Conservation (phyloP, 2,329 filamentous ascomycete genomes). For the Bertia moriformis region DNA sequence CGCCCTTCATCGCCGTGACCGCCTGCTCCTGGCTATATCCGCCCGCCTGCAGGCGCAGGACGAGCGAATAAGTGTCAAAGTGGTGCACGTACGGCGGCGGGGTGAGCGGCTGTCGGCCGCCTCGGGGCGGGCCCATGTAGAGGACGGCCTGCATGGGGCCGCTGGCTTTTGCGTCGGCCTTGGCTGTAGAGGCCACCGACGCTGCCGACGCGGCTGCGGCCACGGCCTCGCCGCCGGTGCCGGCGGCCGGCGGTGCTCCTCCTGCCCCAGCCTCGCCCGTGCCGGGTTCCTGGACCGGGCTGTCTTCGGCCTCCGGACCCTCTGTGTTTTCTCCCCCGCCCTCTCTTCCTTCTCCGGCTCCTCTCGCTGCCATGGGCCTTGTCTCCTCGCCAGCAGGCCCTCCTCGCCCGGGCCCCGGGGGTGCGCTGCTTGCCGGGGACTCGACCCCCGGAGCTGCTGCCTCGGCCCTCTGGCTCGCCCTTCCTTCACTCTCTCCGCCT, state of each 20-base stretch:
- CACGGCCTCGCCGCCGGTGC: conserved; percentile 1
- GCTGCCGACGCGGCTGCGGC: conserved; percentile 4
- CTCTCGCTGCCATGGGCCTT: too few species aligned
- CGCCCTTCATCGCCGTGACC: conserved; percentile 55
- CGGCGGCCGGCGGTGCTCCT: conserved; percentile 3
- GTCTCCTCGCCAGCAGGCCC: too few species aligned
- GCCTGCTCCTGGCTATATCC: conserved; percentile 48
- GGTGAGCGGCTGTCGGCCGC: conserved; percentile 35
- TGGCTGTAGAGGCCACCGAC: conserved; percentile 1
- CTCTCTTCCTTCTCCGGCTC: too few species aligned
- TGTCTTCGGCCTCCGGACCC: too few species aligned
- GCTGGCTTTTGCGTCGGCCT: conserved; percentile 3
- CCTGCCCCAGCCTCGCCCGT: conserved; percentile 4
- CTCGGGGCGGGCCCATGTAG: conserved; percentile 14
- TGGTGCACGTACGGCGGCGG: conserved; percentile 55
- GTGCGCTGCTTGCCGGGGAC: too few species aligned
- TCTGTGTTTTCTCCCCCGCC: too few species aligned
- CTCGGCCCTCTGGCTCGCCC: too few species aligned
- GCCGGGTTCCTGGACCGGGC: too few species aligned
- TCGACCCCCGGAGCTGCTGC: too few species aligned
- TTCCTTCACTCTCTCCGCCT: not conserved
- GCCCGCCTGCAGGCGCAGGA: conserved; percentile 40
- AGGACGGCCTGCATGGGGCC: conserved; percentile 12
- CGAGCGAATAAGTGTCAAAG: conserved; percentile 59
- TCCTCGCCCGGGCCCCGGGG: too few species aligned